Base-by-base conservation (phyloP, 1,284 basidiomycete genomes). In the Ceratobasidium theobromae region DNA sequence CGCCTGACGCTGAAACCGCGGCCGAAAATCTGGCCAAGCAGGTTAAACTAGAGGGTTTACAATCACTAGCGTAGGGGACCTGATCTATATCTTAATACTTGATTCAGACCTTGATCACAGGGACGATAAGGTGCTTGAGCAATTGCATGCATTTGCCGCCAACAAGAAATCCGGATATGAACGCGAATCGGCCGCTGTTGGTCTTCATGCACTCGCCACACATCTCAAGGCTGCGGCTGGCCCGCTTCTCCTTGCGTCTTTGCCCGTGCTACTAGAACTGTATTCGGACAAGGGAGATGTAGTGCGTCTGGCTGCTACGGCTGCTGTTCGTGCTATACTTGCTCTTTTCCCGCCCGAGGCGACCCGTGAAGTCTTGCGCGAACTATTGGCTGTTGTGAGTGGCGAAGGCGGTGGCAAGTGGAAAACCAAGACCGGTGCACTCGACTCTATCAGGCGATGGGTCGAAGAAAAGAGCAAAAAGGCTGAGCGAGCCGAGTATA, bases 201-300 rank as follows among this genome's bases (percentile, higher is more conserved):
- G 87, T 11, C 87, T 93, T 75, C 87, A 91, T 72, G 89, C 93
- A 8, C 77, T 95, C 16, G 86, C 88, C 48, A 82, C 80, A 64
- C 81, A 87, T 53, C 81, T 94, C 43, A 90, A 91, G 14, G 80
- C 88, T 41, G 84, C 95, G 35, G 80, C 82, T 54, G 93, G 88
- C 67, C 93, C 94, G n/a, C 81, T 93, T 70, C 82, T 98, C 33
- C 80, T 98, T 18, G 82, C 88, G 3, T 87, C 88, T 23, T 84
- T 99, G 53, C 84, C 92, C 11, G 76, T 86, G 57, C 78, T 98
- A 49, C 88, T 94, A 74, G 92, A 94, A 70, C 81, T 95, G 51
- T 89, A 92, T 76, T 90, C 93, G 82, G 96, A 99, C 78, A 98
- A 98, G 78, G 93, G 93, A 68, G 92, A 96, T 69, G 91, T 95